A percentile compares a stretch with the other conserved stretches of the same genome.
phyloP scores from a whole-genome alignment of 192 early-diverging fungal genomes.

The Lunasporangiospora selenospora region DNA sequence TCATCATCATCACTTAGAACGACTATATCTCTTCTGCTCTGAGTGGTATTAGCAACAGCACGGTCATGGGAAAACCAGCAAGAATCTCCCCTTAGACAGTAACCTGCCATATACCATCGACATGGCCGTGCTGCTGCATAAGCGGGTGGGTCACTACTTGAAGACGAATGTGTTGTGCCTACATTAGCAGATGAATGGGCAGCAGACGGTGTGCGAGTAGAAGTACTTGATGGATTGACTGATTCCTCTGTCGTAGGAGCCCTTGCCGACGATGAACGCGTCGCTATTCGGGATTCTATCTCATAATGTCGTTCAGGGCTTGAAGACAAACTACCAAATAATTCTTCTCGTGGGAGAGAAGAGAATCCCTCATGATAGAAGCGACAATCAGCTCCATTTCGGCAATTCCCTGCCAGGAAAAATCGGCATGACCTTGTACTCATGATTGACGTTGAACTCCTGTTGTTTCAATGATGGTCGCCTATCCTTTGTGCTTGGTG shows the following conservation, averaged over 20 bases:
- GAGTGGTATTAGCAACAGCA: not conserved
- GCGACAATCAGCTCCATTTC: conserved; percentile 19
- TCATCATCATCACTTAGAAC: conserved; percentile 4
- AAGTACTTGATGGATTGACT: no score
- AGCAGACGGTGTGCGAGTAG: no score
- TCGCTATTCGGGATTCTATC: no score
- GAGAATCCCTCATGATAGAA: conserved; percentile 44
- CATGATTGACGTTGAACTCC: no score
- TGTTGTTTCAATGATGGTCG: no score
- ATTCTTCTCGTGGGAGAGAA: not conserved
- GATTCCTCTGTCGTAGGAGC: no score
- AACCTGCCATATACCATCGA: conserved; percentile 42
- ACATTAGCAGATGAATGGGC: no score
- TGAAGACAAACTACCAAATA: no score
- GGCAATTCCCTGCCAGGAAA: conserved; percentile 30
- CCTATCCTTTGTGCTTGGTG: no score
- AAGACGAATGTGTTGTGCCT: not conserved
- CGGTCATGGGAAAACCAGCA: conserved; percentile 48
- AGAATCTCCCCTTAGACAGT: conserved; percentile 33
- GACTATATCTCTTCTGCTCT: not conserved
- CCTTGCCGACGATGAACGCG: no score
- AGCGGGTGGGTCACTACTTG: conserved; percentile 3
- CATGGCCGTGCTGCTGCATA: conserved; percentile 23
- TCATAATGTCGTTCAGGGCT: no score
- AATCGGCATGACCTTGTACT: conserved; percentile 16